Base-by-base conservation (phyloP, 768 basidiomycete genomes). In the Guyanaporus albipodus region DNA sequence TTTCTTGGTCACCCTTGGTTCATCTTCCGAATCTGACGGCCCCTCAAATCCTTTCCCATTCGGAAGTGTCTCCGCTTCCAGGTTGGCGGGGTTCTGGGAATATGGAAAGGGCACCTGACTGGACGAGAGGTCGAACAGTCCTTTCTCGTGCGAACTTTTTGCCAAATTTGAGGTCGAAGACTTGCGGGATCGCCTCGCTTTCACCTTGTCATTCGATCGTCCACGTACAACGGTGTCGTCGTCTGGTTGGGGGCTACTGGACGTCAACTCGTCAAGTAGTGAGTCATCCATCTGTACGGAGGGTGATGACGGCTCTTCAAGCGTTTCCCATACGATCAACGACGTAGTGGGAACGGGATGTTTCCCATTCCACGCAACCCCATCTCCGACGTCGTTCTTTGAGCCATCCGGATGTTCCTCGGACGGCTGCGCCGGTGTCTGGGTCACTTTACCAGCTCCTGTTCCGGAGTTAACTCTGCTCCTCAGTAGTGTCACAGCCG, bases 61-160 rank as follows among this genome's bases (percentile, higher is more conserved):
- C 15, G 36, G 18, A 10, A 31, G 9, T n/a, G 23, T 46, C 11
- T 48, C 17, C 11, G 41, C 36, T 23, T 48, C 42, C 19, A 53
- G 46, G 35, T 33, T 47, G 33, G 42, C 24, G 23, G 41, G 62
- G 54, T 68, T 70, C 55, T 78, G 76, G 17, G 80, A 81, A 48
- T 78, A 77, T 8, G 78, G 80, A 49, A 78, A 76, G 0, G 75
- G 70, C 29, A 70, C 60, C 56, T 80, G 81, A 52, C 75, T 82
- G 52, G 73, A 72, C 22, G 76, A 68, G 15, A 68, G 71, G 22
- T 80, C 60, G 57, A 85, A 84, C 39, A 81, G 58, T 14, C 77
- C 52, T 28, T 39, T 44, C 40, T 17, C 41, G 23, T 47, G 39
- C 6, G 52, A 38, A 17, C 7, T 49, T n/a, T 35, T 24, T 6